These are phyloP conservation scores for Fusarium nygamai DNA, from an alignment of 2,329 filamentous ascomycete species.

Conservation along the genomic window DNA sequence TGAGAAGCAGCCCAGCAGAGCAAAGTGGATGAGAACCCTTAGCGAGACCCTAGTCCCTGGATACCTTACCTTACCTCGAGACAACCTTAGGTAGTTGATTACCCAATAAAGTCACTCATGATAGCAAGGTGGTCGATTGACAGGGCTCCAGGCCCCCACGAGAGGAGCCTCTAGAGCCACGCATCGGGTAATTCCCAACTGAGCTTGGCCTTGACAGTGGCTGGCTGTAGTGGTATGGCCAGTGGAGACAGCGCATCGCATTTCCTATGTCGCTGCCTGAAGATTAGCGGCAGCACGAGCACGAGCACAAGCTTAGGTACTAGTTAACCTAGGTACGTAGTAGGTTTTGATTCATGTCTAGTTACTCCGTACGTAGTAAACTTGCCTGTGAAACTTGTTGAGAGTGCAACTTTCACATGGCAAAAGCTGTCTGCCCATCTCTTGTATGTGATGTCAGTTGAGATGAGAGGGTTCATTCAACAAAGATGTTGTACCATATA, in stretches of 20 bases:
- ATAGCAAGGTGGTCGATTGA: conserved; percentile 43
- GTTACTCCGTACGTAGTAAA: no score
- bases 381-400: conserved; percentile 25
- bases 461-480: conserved; percentile 11
- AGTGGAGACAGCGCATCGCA: conserved; percentile 33
- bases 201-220: conserved; percentile 33
- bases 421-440: neutral
- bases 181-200: conserved; percentile 40
- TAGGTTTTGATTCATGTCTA: neutral
- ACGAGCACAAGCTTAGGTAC: neutral
- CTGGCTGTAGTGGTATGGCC: neutral
- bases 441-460: neutral
- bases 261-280: conserved; percentile 18
- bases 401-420: conserved; percentile 20
- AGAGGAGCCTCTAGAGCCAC: conserved; percentile 19
- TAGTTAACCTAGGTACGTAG: no score
- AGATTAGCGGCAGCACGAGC: conserved; percentile 3
- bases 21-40: conserved; percentile 5
- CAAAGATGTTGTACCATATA: neutral
- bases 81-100: neutral
- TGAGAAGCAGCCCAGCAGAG: conserved; percentile 1
- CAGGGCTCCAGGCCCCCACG: conserved; percentile 42
- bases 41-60: conserved; percentile 12
- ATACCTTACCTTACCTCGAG: neutral
- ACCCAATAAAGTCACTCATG: conserved; percentile 42